Evolutionary conservation across 345 rosid genomes (phyloP).

Genomic region (Syzygium aromaticum): DNA sequence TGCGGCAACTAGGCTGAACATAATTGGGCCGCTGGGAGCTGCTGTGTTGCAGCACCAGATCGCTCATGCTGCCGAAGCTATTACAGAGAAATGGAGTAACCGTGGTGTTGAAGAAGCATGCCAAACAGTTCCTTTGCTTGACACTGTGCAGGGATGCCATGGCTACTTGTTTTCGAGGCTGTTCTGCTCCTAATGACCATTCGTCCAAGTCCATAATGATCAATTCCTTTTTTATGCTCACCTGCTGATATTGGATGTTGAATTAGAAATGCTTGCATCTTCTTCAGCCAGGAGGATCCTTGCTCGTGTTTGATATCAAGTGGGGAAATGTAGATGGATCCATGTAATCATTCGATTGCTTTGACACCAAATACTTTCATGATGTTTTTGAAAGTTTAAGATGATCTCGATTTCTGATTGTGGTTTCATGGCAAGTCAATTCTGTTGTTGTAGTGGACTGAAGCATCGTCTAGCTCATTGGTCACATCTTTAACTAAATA

Average conservation of each 20-base stretch:
- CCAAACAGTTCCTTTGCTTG: slow-evolving; percentile 78
- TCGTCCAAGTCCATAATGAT: background rate
- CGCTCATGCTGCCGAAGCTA: slow-evolving; percentile 45
- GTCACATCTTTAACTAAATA: background rate
- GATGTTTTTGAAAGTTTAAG: background rate
- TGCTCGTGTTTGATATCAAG: background rate
- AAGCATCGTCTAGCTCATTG: background rate
- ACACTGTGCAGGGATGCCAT: slow-evolving; percentile 70
- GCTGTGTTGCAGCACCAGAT: slow-evolving; percentile 76
- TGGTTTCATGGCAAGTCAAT: background rate
- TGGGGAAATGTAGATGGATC: background rate
- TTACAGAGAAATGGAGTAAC: slow-evolving; percentile 51
- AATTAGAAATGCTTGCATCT: background rate
- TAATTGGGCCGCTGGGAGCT: slow-evolving; percentile 73
- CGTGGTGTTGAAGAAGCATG: slow-evolving; percentile 65
- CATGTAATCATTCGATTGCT: background rate
- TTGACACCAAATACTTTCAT: background rate
- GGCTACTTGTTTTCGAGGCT: slow-evolving; percentile 75
- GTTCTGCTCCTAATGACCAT: slow-evolving; percentile 51
- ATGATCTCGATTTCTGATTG: background rate
- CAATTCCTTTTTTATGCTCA: background rate
- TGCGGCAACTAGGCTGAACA: slow-evolving; percentile 81
- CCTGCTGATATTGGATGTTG: background rate
- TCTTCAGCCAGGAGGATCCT: background rate
- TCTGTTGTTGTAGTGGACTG: background rate